phyloP scores from a whole-genome alignment of 768 basidiomycete species.

The Porphyrellus cyaneotinctus region DNA sequence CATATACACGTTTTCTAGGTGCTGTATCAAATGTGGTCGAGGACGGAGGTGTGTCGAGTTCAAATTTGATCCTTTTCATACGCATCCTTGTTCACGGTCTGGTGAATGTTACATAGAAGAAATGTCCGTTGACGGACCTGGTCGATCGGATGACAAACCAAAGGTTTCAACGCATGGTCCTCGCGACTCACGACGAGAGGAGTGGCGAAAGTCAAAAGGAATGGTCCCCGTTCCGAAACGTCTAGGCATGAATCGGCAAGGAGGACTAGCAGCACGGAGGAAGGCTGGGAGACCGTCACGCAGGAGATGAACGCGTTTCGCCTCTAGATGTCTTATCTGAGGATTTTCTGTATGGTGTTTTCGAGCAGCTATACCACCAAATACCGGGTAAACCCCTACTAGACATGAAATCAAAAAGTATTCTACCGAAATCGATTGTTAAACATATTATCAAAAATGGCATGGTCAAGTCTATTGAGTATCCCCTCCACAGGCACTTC shows the following conservation, averaged over 20 bases:
- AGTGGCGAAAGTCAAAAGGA: slow-evolving; percentile 82
- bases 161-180: slow-evolving; percentile 80
- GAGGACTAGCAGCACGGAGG: slow-evolving; percentile 52
- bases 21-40: slow-evolving; percentile 7
- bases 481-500: not conserved
- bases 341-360: not conserved
- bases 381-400: not conserved
- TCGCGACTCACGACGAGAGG: slow-evolving; percentile 69
- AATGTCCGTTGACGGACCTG: slow-evolving; percentile 50
- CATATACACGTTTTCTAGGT: slow-evolving; percentile 16
- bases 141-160: slow-evolving; percentile 24
- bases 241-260: slow-evolving; percentile 65
- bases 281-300: slow-evolving; percentile 70
- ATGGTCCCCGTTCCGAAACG: slow-evolving; percentile 47
- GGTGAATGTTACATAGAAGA: slow-evolving; percentile 32
- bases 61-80: not conserved
- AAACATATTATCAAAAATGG: not conserved
- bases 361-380: not conserved
- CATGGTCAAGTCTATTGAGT: not conserved
- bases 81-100: slow-evolving; percentile 6
- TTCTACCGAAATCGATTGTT: slow-evolving; percentile 2
- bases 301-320: slow-evolving; percentile 46
- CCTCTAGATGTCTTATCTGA: not conserved
- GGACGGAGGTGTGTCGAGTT: slow-evolving; percentile 22
- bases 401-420: slow-evolving; percentile 12